Conservation (phyloP, 1,284 basidiomycete species). For the Mrakiaceae sp. region DNA sequence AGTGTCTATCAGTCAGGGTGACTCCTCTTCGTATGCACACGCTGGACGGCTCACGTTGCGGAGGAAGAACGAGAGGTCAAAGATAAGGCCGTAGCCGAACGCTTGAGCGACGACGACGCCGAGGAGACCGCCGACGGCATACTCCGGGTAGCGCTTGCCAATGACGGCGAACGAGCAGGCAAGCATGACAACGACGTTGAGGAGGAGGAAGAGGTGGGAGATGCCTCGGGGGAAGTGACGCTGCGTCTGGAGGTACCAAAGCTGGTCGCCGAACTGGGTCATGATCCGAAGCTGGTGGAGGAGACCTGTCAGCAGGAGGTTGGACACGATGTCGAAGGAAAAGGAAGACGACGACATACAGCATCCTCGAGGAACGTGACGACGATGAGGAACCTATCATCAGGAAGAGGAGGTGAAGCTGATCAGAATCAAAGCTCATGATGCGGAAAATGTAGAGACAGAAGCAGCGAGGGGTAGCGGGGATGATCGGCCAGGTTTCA, state of each 20-base stretch:
- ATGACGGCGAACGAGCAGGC: conserved; percentile 79
- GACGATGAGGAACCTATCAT: conserved; percentile 78
- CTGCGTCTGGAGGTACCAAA: conserved; percentile 92
- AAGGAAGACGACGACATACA: no score
- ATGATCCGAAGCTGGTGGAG: conserved; percentile 54
- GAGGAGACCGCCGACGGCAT: conserved; percentile 78
- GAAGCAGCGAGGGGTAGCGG: no score
- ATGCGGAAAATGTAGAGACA: no score
- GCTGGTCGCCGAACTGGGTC: conserved; percentile 91
- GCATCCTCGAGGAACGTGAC: conserved; percentile 98
- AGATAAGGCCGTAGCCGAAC: conserved; percentile 87
- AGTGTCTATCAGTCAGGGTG: no score
- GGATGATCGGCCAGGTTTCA: no score
- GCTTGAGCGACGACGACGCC: conserved; percentile 89
- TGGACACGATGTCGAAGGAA: no score
- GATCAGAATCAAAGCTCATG: no score
- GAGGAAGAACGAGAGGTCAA: conserved; percentile 99
- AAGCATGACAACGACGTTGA: conserved; percentile 91
- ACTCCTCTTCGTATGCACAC: no score
- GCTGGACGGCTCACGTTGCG: conserved; percentile 45
- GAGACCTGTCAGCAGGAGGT: no score
- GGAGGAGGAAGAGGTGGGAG: conserved; percentile 79
- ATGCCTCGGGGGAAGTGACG: conserved; percentile 90
- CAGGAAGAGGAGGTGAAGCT: no score
- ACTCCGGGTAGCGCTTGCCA: conserved; percentile 74